Percentiles rank a stretch among this genome's conserved stretches.
These are phyloP conservation scores for Cyamopsis tetragonoloba DNA, from an alignment of 306 rosid genomes.

Conservation along the genomic window DNA sequence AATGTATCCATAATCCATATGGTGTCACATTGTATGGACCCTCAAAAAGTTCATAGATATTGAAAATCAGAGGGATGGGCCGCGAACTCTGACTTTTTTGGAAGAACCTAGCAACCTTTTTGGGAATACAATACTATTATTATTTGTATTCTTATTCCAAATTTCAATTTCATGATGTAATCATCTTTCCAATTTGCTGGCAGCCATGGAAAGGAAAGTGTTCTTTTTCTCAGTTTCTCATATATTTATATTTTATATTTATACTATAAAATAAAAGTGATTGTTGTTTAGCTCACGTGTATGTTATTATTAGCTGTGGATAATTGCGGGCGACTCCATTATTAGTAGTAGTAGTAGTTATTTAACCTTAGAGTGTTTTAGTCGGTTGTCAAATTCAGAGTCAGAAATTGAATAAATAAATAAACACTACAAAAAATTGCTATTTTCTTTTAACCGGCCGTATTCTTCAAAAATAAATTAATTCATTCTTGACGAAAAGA, in stretches of 20 bases:
- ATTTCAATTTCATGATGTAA: background rate
- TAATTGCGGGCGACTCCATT: background rate
- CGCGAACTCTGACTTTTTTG: constrained; percentile 31
- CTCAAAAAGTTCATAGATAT: background rate
- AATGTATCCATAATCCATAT: too few species aligned
- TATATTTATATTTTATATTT: too few species aligned
- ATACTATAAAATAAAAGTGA: too few species aligned
- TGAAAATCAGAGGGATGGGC: constrained; percentile 11
- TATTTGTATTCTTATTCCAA: background rate
- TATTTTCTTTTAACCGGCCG: too few species aligned
- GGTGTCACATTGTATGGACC: background rate
- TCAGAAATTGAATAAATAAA: too few species aligned
- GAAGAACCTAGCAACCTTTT: constrained; percentile 6
- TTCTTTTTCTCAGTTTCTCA: background rate
- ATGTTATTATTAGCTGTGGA: background rate
- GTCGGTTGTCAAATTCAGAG: too few species aligned
- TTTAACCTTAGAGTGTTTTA: too few species aligned
- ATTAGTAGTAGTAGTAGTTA: too few species aligned
- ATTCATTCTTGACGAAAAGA: too few species aligned
- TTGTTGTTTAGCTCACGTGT: background rate
- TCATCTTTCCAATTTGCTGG: background rate
- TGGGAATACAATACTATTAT: too few species aligned
- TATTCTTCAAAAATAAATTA: too few species aligned
- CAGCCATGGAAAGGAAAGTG: background rate
- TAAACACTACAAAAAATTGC: too few species aligned